Base-by-base conservation (phyloP, 1,139 yeast species). In the Magnusiomyces paraingens region DNA sequence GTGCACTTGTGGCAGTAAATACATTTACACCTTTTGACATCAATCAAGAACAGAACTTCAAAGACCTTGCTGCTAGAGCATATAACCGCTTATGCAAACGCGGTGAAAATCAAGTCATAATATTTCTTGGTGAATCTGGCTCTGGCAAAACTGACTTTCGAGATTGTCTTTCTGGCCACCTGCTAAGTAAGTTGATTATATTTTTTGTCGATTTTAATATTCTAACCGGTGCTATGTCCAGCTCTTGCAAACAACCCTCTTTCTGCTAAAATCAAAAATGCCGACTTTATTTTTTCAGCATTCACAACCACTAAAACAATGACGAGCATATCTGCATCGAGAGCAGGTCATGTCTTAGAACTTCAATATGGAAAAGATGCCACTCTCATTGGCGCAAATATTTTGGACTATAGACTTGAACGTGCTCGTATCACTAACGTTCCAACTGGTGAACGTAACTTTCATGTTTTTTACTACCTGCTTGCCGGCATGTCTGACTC, bases 401-500 rank as follows among this genome's bases (percentile, higher is more conserved):
- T 72, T 21, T 60, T 71, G 46, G 73, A 72, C 53, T 73, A 70
- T 58, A 61, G 76, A 14, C 66, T 73, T n/a, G 75, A 73, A 52
- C 62, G 75, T 20, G 64, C 70, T 11, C 64, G 76, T 15, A 67
- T 73, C 53, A 70, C 76, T 11, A 61, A 64, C n/a, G 71, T 73
- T 1, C 73, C 73, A 17, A 71, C 76, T 2, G 70, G 70, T 22
- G 77, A 73, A 59, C 66, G 76, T 42, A 73, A 73, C 59, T 73
- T 67, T 57, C 75, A 73, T 51, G 70, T 72, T 5, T 72, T 73
- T 56, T 73, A 73, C 59, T 70, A 70, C 55, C 67, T 73, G 50
- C 58, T 72, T 15, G 65, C 73, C 20, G 77, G 77, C 10, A 66
- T 72, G 26, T 66, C 73, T 15, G 66, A 66, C 12, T 64, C 71